phyloP scores from a whole-genome alignment of 2,329 filamentous ascomycete genomes.

The Scortechinia acanthostroma region DNA sequence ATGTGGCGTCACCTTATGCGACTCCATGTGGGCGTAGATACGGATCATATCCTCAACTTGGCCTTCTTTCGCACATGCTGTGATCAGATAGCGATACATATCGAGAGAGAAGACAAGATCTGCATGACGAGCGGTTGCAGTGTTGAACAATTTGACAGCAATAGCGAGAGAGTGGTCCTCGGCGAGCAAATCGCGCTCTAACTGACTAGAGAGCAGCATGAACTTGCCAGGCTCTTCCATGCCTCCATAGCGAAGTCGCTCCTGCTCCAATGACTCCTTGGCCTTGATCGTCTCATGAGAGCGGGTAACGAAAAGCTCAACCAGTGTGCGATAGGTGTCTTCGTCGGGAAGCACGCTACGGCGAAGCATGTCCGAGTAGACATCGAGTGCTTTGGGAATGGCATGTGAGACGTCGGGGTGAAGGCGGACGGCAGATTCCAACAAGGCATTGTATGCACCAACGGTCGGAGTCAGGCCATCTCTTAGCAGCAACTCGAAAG shows the following conservation, averaged over 20 bases:
- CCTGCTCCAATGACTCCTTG: slow-evolving; percentile 71
- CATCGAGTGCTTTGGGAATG: slow-evolving; percentile 83
- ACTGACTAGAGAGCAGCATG: slow-evolving; percentile 80
- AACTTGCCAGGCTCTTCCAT: slow-evolving; percentile 79
- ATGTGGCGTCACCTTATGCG: slow-evolving; percentile 64
- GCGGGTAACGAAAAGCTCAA: slow-evolving; percentile 73
- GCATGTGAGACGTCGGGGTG: slow-evolving; percentile 74
- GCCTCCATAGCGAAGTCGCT: slow-evolving; percentile 76
- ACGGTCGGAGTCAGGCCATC: slow-evolving; percentile 76
- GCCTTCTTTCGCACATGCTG: slow-evolving; percentile 76
- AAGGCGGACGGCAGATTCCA: slow-evolving; percentile 77
- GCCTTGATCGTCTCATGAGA: slow-evolving; percentile 71
- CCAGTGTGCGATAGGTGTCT: slow-evolving; percentile 80
- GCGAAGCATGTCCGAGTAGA: slow-evolving; percentile 93
- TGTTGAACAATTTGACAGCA: slow-evolving; percentile 78
- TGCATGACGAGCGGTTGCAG: slow-evolving; percentile 56
- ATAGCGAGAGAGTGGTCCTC: slow-evolving; percentile 84
- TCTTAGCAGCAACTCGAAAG: slow-evolving; percentile 84
- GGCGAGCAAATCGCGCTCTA: slow-evolving; percentile 76
- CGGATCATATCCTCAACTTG: slow-evolving; percentile 82
- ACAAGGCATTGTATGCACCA: slow-evolving; percentile 83
- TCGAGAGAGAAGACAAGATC: slow-evolving; percentile 65
- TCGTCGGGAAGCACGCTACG: slow-evolving; percentile 76
- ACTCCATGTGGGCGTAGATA: slow-evolving; percentile 87
- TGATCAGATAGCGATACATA: slow-evolving; percentile 79